Conservation (phyloP, 371 early-diverging fungal species). For the Rhizopus microsporus region DNA sequence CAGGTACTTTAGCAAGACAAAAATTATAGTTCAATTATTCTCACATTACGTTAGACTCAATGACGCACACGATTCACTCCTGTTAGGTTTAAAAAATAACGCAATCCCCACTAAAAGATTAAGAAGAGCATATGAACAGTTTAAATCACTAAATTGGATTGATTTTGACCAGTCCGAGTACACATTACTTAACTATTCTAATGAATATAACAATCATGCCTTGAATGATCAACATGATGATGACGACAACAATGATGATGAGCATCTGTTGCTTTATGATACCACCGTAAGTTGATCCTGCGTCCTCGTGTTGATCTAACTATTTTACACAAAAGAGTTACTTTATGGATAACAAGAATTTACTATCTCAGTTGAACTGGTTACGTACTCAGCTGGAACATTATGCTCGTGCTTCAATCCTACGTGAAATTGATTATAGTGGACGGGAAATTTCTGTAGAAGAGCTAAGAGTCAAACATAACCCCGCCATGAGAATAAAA, state of each 20-base stretch:
- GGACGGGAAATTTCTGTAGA: conserved; percentile 24
- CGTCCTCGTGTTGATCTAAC: background rate
- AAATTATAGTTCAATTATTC: background rate
- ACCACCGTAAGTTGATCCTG: too few relatives aligned
- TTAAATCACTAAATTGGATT: background rate
- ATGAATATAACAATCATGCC: background rate
- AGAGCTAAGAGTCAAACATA: conserved; percentile 24
- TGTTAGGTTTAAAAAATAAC: conserved; percentile 21
- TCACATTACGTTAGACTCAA: conserved; percentile 8
- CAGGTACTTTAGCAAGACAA: background rate
- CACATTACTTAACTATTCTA: background rate
- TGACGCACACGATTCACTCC: conserved; percentile 21
- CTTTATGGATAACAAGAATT: background rate
- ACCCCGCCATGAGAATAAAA: background rate
- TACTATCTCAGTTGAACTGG: conserved; percentile 11
- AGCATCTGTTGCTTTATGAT: too few relatives aligned
- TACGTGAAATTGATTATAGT: conserved; percentile 17
- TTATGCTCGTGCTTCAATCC: conserved; percentile 16
- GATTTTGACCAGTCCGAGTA: conserved; percentile 6
- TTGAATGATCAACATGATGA: background rate
- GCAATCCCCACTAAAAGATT: conserved; percentile 28
- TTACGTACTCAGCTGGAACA: conserved; percentile 15
- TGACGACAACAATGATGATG: too few relatives aligned
- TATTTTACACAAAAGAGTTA: background rate
- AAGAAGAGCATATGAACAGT: conserved; percentile 7